phyloP scores from a whole-genome alignment of 139 green algal genomes.

The Chloropicon primus region DNA sequence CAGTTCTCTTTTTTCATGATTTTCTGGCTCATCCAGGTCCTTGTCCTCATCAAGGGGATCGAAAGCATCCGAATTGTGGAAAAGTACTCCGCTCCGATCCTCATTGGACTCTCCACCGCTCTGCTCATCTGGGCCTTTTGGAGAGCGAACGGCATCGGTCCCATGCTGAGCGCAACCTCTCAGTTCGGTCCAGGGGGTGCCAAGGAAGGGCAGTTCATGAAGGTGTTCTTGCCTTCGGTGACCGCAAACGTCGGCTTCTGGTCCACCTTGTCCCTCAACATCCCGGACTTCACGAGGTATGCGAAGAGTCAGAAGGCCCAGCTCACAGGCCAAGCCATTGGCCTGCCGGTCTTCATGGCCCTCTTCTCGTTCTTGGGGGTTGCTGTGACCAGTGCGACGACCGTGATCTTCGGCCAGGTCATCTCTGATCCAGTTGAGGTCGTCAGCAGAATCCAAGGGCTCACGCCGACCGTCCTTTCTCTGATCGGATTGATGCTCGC shows the following conservation, averaged over 20 bases:
- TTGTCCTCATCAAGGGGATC: slow-evolving; percentile 49
- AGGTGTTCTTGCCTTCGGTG: slow-evolving; percentile 42
- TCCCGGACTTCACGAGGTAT: slow-evolving; percentile 53
- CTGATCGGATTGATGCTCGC: slow-evolving; percentile 46
- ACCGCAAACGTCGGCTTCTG: slow-evolving; percentile 66
- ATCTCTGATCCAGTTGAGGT: slow-evolving; percentile 59
- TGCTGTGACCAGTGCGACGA: slow-evolving; percentile 54
- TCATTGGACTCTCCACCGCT: slow-evolving; percentile 38
- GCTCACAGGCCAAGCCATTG: slow-evolving; percentile 42
- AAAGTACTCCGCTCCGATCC: slow-evolving; percentile 50
- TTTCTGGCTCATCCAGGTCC: slow-evolving; percentile 49
- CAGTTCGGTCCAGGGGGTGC: slow-evolving; percentile 45
- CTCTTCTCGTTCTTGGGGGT: slow-evolving; percentile 50
- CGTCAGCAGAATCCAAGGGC: slow-evolving; percentile 30
- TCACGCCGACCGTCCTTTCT: slow-evolving; percentile 12
- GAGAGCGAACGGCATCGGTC: not conserved
- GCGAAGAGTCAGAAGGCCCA: slow-evolving; percentile 4
- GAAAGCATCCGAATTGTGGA: slow-evolving; percentile 59
- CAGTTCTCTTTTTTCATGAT: slow-evolving; percentile 45
- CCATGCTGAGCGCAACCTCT: slow-evolving; percentile 54
- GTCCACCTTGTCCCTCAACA: slow-evolving; percentile 71
- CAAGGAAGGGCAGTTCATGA: slow-evolving; percentile 45
- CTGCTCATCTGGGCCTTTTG: slow-evolving; percentile 52
- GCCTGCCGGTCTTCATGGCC: slow-evolving; percentile 63
- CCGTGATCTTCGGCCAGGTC: slow-evolving; percentile 53